phyloP scores from a whole-genome alignment of 2,329 filamentous ascomycete genomes.

The Raffaelea arxii region DNA sequence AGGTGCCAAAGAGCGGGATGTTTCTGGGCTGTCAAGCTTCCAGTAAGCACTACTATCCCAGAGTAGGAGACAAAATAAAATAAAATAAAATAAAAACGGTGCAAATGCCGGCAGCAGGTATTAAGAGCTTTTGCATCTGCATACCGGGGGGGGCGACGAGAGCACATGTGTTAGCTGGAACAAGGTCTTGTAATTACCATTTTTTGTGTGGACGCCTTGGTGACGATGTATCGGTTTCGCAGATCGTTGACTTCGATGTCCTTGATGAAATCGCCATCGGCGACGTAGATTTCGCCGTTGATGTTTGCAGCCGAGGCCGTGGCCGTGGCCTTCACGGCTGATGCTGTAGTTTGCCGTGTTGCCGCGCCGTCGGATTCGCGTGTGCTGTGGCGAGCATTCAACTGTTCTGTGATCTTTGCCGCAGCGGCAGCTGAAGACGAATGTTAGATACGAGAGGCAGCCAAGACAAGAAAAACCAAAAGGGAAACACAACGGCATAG shows the following conservation, averaged over 20 bases:
- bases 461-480: too few species aligned
- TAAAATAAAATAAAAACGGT: conserved; percentile 19
- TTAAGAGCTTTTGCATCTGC: too few species aligned
- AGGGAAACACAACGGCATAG: too few species aligned
- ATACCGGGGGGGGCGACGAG: too few species aligned
- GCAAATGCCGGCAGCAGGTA: too few species aligned
- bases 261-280: conserved; percentile 96
- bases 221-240: conserved; percentile 92
- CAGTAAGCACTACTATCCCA: conserved; percentile 60
- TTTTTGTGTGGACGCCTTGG: conserved; percentile 95
- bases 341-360: conserved; percentile 51
- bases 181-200: conserved; percentile 86
- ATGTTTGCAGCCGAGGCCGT: conserved; percentile 42
- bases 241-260: conserved; percentile 99
- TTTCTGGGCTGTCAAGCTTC: conserved; percentile 54
- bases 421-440: conserved; percentile 64
- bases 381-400: conserved; percentile 79
- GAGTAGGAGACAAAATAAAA: conserved; percentile 27
- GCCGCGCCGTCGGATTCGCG: conserved; percentile 86
- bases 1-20: conserved; percentile 67
- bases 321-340: conserved; percentile 28
- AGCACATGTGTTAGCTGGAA: conserved; percentile 15
- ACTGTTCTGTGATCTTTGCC: conserved; percentile 73
- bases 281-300: conserved; percentile 84
- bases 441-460: too few species aligned